Conservation (phyloP, 2,329 filamentous ascomycete genomes). For the Leptographium flavum region DNA sequence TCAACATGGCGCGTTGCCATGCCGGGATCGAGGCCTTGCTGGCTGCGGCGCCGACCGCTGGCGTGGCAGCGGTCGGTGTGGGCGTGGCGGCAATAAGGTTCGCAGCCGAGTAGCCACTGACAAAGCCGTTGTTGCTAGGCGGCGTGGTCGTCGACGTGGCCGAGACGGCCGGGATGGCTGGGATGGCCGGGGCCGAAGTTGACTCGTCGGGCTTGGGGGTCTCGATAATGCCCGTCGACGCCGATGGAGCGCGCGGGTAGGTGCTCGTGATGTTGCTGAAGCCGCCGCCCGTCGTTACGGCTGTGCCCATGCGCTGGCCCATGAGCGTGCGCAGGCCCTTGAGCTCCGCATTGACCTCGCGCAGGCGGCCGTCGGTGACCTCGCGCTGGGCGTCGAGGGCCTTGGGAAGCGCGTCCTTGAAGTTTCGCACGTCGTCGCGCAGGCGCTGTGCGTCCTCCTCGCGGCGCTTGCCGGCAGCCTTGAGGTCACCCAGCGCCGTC, state of each 20-base stretch:
- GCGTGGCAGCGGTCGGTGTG: neutral
- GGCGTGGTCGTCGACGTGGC: conserved; percentile 1
- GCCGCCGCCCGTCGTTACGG: conserved; percentile 6
- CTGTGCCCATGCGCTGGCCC: conserved; percentile 38
- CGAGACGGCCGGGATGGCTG: neutral
- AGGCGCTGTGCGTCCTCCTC: conserved; percentile 81
- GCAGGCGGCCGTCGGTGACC: conserved; percentile 62
- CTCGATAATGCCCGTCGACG: conserved; percentile 12
- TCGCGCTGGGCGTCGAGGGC: conserved; percentile 82
- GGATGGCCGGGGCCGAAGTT: conserved; percentile 12
- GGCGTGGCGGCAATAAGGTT: conserved; percentile 12
- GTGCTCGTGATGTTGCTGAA: conserved; percentile 3
- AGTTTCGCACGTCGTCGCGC: conserved; percentile 67
- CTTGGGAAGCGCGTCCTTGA: conserved; percentile 78
- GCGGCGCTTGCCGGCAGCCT: conserved; percentile 63
- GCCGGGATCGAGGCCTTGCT: conserved; percentile 59
- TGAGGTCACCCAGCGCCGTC: conserved; percentile 65
- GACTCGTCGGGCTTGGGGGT: conserved; percentile 6
- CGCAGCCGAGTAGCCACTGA: conserved; percentile 3
- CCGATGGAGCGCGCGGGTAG: conserved; percentile 3
- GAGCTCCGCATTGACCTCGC: conserved; percentile 75
- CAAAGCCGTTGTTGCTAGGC: conserved; percentile 1
- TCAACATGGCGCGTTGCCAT: conserved; percentile 61
- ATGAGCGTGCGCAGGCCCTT: conserved; percentile 87
- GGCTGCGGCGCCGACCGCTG: conserved; percentile 18